Evolutionary conservation across 306 rosid species (phyloP).

Genomic region (Ochetophila trinervis): DNA sequence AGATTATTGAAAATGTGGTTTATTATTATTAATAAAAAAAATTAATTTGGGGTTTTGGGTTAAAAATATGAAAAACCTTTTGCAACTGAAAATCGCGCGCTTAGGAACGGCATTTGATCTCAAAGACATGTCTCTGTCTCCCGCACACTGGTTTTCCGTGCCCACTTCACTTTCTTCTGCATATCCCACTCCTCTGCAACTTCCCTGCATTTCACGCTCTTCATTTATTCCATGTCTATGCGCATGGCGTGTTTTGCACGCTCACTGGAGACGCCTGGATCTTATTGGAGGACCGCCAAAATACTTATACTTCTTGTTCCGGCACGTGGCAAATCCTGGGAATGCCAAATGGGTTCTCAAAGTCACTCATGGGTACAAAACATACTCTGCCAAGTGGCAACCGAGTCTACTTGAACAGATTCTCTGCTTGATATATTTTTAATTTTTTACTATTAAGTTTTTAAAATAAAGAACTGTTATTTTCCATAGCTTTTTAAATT

Average conservation of each 20-base stretch:
- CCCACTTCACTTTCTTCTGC: not conserved
- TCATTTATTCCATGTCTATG: not conserved
- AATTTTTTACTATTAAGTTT: not conserved
- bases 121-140: constrained; percentile 12
- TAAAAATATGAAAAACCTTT: constrained; percentile 1
- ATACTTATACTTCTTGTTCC: not conserved
- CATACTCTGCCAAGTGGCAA: constrained; percentile 8
- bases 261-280: not conserved
- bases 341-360: no score
- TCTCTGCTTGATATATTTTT: not conserved
- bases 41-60: constrained; percentile 7
- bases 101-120: constrained; percentile 1
- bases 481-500: no score
- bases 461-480: no score
- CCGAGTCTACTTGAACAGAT: constrained; percentile 10
- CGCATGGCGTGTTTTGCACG: not conserved
- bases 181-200: not conserved
- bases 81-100: constrained; percentile 9
- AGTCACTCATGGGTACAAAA: not conserved
- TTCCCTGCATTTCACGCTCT: not conserved
- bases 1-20: no score
- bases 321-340: constrained; percentile 4
- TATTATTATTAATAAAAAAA: not conserved
- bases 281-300: no score
- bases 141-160: constrained; percentile 8